phyloP scores from a whole-genome alignment of 2,329 filamentous ascomycete species.

The Colletotrichum musae region DNA sequence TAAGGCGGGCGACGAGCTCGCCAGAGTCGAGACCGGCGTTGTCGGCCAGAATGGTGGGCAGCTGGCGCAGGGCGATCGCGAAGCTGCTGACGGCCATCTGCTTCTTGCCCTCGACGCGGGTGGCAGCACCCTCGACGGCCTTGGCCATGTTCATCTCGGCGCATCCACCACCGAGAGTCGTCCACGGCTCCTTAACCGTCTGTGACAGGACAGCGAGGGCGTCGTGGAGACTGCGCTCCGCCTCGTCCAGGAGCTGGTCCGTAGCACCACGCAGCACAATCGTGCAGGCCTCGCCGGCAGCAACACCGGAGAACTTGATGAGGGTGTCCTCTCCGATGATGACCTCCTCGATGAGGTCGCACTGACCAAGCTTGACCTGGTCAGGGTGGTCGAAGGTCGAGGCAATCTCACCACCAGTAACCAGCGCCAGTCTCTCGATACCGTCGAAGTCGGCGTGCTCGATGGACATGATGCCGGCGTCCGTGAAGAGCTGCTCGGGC shows the following conservation, averaged over 20 bases:
- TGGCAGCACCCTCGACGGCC: conserved; percentile 93
- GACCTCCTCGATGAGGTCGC: conserved; percentile 96
- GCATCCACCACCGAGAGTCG: conserved; percentile 94
- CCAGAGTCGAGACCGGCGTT: conserved; percentile 97
- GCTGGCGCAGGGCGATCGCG: conserved; percentile 88
- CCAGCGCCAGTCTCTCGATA: conserved; percentile 93
- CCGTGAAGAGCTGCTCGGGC: conserved; percentile 98
- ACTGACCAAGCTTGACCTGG: conserved; percentile 94
- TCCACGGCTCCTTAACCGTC: conserved; percentile 93
- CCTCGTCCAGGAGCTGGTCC: conserved; percentile 96
- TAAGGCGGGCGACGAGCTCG: conserved; percentile 90
- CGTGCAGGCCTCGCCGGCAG: conserved; percentile 94
- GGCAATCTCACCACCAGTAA: conserved; percentile 97
- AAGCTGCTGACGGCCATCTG: conserved; percentile 94
- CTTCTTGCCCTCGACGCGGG: conserved; percentile 96
- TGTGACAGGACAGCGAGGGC: conserved; percentile 96
- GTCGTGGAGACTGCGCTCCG: conserved; percentile 95
- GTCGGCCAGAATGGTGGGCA: conserved; percentile 97
- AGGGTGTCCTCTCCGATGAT: conserved; percentile 98
- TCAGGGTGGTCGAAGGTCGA: conserved; percentile 99
- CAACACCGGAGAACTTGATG: conserved; percentile 97
- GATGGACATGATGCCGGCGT: conserved; percentile 97
- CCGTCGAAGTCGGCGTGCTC: conserved; percentile 99
- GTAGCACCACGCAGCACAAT: conserved; percentile 97
- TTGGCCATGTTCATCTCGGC: conserved; percentile 99